phyloP scores from a whole-genome alignment of 805 yeast genomes.

The Scheffersomyces lignosus region DNA sequence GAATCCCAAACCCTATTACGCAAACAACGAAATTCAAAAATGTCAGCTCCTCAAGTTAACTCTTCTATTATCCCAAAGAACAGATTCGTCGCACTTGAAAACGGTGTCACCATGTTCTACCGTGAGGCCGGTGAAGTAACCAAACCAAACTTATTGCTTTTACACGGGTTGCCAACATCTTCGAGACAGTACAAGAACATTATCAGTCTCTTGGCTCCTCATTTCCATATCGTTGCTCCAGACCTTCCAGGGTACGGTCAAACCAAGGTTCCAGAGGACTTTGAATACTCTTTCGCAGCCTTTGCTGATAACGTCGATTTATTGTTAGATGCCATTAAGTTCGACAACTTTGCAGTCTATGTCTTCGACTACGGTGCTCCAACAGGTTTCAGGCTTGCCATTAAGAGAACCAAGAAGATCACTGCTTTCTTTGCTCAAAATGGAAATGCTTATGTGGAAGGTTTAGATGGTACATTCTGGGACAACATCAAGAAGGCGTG shows the following conservation, averaged over 20 bases:
- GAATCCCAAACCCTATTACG: too few relatives aligned
- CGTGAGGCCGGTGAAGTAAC: neutral
- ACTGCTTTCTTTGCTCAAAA: slow-evolving; percentile 38
- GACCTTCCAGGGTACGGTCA: slow-evolving; percentile 47
- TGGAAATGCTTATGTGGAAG: slow-evolving; percentile 47
- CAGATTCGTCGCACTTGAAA: neutral
- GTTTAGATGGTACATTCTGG: slow-evolving; percentile 40
- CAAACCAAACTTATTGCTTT: slow-evolving; percentile 31
- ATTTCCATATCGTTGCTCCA: slow-evolving; percentile 44
- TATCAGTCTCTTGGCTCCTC: slow-evolving; percentile 34
- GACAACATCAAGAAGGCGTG: slow-evolving; percentile 32
- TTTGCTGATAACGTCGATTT: slow-evolving; percentile 29
- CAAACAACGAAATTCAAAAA: too few relatives aligned
- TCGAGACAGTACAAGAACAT: slow-evolving; percentile 38
- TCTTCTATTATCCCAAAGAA: neutral
- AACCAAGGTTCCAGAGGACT: slow-evolving; percentile 28
- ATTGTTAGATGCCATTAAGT: slow-evolving; percentile 24
- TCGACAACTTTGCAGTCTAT: slow-evolving; percentile 31
- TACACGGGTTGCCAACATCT: slow-evolving; percentile 48
- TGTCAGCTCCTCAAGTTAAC: neutral
- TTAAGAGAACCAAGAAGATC: slow-evolving; percentile 28
- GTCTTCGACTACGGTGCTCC: slow-evolving; percentile 49
- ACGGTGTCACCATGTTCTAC: neutral
- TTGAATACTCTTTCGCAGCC: slow-evolving; percentile 28
- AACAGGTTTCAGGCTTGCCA: slow-evolving; percentile 37